Base-by-base conservation (phyloP, 352 stramenopile genomes). In the Globisporangium spiculum region DNA sequence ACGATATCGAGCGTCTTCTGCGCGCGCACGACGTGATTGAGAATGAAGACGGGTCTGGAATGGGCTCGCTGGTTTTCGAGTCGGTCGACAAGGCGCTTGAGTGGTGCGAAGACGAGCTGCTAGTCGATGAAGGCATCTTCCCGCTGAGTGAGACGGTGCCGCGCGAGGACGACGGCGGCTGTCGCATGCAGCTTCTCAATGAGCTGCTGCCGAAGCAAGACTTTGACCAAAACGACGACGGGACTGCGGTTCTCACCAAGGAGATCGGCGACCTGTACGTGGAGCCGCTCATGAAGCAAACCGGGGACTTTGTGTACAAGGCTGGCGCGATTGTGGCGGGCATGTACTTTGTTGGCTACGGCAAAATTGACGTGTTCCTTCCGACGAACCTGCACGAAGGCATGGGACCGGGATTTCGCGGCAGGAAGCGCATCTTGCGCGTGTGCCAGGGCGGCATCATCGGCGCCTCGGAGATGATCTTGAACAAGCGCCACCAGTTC, bases 301-400 rank as follows among this genome's bases (percentile, higher is more conserved):
- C 81, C 34, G 83, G 84, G 12, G 81, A 96, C 32, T 83, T 81
- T 14, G 69, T 94, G 26, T 96, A 96, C 70, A 73, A 75, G 27
- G 86, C 84, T 26, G 88, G 88, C 27, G 73, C 74, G 27, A 67
- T 76, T 7, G 86, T 93, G 1, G 77, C 81, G 10, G 88, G 88
- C 27, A 76, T 92, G 32, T 94, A 88, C 76, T 93, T 96, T 65
- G 83, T 96, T 61, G 88, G 84, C 10, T 94, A 89, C 48, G 88
- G 88, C 71, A 93, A 94, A 52, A 75, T 96, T 12, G 88, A 96
- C 65, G 88, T 94, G 10, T 96, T 92, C 69, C 76, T 96, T 65
- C 88, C 88, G 16, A 91, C 83, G 48, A 94, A 79, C 55, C 77
- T 90, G 30, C 82, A 94, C 69, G 85, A 96, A 69, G 73, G 84